Base-by-base conservation (phyloP, 345 rosid species). In the Carallia pectinifolia region DNA sequence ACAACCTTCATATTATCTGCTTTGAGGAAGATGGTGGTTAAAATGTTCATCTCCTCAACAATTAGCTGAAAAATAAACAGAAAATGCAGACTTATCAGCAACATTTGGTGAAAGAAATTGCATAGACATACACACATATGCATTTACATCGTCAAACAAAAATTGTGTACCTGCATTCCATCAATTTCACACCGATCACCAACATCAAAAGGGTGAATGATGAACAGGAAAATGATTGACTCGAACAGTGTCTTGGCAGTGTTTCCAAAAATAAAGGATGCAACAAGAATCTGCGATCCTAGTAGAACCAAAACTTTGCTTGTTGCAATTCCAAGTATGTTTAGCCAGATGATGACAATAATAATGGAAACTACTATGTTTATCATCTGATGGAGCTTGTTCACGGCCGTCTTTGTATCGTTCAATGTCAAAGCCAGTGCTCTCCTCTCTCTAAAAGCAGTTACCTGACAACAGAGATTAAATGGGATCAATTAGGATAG, bases 31-130 rank as follows among this genome's bases (percentile, higher is more conserved):
- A 90, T 75, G 0, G 97, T 95, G 0, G 96, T 95, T 53, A 95
- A 74, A 71, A 95, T 85, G 80, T 95, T 92, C 97, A 95, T 94
- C 75, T 94, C 98, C 76, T 95, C 97, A 54, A 95, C 99, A 39
- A 92, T 71, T 80, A 87, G 29, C 93, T 89, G 75, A 34, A 62
- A 34, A 62, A 2, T 12, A 63, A 9, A 9, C 50, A 44, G 17
- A 44, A 44, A 44, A 44, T 33, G 4, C 27, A 34, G n/a, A 50
- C 7, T 10, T 19, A 5, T 0, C 6, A 4, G 18, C 15, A 52
- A 33, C 34, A 33, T 33, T 33, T 18, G 44, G 8, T 53, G 2
- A 3, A 10, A 4, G 56, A 34, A 17, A 10, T 38, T 4, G n/a
- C 7, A 19, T 7, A n/a, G 1, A 6, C 50, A 12, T 12, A 12